Evolutionary conservation across 1,139 yeast species (phyloP), one percentile per base, ranked within the genome.

Genomic region (Williopsis jadinii): DNA sequence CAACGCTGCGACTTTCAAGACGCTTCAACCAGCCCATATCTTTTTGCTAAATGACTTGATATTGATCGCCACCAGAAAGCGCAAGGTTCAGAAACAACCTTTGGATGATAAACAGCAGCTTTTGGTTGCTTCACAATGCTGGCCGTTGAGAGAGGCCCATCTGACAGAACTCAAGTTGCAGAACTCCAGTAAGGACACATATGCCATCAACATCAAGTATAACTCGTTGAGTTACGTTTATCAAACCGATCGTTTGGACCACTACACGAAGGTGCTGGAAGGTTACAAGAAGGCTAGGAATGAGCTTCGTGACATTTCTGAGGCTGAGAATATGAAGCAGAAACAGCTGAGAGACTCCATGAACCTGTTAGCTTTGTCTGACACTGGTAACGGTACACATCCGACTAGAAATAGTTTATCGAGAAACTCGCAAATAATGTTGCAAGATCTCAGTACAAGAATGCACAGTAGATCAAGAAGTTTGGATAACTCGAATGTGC

Each of bases 1-100:
- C 44, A 88, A 88, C 55, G 78, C 84, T 2, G 92, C 95, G 0
- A 88, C 95, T 14, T 81, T 90, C 79, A 84, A 86, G 57, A 80
- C 88, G 1, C 70, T 83, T 35, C 81, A 84, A 53, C 80, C 88
- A 2, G 80, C 83, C 2, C 95, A 84, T 56, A 63, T 90, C 38
- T 84, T 84, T 52, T 63, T 90, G 10, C 67, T 90, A 48, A 88
- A 84, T 58, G 97, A 90, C 60, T 71, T 83, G 52, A 61, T 88
- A 2, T 63, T 90, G 40, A 69, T 88, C 37, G 96, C 96, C 0
- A 71, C 85, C 2, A 76, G 80, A 50, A 75, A 76, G 51, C 66
- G 75, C 30, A 61, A 62, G 29, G 60, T 51, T 37, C 43, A 55
- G 56, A 46, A 62, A 58, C 47, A 56, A 52, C 33, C 59, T 12